Evolutionary conservation across 805 yeast genomes (phyloP).

Genomic region (Metahyphopichia silvanorum): DNA sequence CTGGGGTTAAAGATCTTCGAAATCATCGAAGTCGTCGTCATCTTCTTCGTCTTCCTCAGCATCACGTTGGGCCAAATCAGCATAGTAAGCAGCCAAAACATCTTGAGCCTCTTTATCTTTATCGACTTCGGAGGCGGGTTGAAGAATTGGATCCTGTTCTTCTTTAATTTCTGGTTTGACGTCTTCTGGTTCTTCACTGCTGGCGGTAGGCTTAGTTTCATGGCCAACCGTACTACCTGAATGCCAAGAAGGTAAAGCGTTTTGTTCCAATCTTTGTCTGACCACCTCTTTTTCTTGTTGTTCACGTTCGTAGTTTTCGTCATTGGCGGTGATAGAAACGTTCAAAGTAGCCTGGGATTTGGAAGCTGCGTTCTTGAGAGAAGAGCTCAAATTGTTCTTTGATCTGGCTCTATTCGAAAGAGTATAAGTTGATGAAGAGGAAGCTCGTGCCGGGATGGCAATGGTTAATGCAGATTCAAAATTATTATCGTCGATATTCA

Average conservation of each 20-base stretch:
- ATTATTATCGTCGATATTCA: conserved; percentile 36
- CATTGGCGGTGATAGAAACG: conserved; percentile 86
- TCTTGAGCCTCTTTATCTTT: conserved; percentile 69
- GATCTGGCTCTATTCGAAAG: conserved; percentile 43
- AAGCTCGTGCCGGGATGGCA: conserved; percentile 81
- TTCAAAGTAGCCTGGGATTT: conserved; percentile 82
- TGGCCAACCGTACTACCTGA: conserved; percentile 85
- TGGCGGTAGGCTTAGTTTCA: conserved; percentile 52
- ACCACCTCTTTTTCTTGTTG: conserved; percentile 62
- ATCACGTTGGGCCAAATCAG: conserved; percentile 68
- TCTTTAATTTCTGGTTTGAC: conserved; percentile 18
- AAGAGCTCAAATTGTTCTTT: conserved; percentile 26
- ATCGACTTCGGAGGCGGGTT: conserved; percentile 6
- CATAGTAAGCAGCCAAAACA: conserved; percentile 65
- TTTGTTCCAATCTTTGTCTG: conserved; percentile 75
- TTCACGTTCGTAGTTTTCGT: conserved; percentile 69
- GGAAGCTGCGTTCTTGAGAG: conserved; percentile 48
- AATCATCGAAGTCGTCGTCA: conserved; percentile 34
- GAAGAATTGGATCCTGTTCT: conserved; percentile 3
- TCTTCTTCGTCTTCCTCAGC: conserved; percentile 55
- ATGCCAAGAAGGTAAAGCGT: conserved; percentile 97
- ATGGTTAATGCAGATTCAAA: conserved; percentile 60
- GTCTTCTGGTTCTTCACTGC: conserved; percentile 39
- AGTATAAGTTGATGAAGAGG: conserved; percentile 66
- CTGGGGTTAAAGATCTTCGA: conserved; percentile 25